A percentile compares a stretch with the other conserved stretches of the same genome.
Conservation (phyloP, 768 basidiomycete species). For the Xerocomus spinulosus region DNA sequence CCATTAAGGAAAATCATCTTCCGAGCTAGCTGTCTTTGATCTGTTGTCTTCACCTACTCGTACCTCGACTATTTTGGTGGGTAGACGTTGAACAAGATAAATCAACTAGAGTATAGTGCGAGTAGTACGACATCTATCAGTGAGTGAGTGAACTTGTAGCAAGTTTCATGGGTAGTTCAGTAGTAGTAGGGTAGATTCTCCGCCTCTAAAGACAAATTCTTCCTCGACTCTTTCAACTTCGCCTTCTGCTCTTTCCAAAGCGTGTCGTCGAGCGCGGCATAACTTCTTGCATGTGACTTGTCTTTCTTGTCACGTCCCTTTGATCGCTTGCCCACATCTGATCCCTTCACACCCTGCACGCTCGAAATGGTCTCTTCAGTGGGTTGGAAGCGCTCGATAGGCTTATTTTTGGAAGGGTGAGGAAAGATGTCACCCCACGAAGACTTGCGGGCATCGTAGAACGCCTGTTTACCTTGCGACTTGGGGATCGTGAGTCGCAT, state of each 20-base stretch:
- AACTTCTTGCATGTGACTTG: constrained; percentile 21
- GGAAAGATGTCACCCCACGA: constrained; percentile 96
- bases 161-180: constrained; percentile 6
- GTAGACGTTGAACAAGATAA: not conserved
- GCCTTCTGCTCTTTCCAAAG: constrained; percentile 39
- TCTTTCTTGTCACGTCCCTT: constrained; percentile 25
- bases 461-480: constrained; percentile 93
- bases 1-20: not conserved
- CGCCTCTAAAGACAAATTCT: constrained; percentile 3
- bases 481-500: constrained; percentile 89
- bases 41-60: not conserved
- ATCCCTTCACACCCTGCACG: constrained; percentile 32
- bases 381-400: constrained; percentile 57
- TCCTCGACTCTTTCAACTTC: constrained; percentile 25
- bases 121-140: not conserved
- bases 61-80: not conserved
- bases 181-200: too few relatives aligned
- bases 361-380: constrained; percentile 22
- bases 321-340: constrained; percentile 57
- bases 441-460: constrained; percentile 92
- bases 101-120: too few relatives aligned
- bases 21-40: constrained; percentile 3
- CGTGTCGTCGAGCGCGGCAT: constrained; percentile 29
- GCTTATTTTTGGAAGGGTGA: constrained; percentile 74
- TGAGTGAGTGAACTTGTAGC: not conserved